phyloP scores from a whole-genome alignment of 2,329 filamentous ascomycete genomes.

The Claviceps paspali region DNA sequence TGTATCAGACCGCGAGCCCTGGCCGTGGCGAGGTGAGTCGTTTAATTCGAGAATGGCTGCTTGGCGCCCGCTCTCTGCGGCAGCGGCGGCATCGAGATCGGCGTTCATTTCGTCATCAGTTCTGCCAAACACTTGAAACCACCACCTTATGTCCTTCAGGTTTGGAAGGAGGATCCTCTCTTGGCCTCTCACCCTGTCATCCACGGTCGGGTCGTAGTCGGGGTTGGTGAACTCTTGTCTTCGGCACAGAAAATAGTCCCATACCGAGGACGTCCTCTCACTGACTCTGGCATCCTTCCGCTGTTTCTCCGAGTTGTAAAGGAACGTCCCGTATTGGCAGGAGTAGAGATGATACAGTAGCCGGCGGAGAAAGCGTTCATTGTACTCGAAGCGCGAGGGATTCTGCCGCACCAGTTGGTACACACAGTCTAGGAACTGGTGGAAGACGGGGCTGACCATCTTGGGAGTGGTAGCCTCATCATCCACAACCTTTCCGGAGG shows the following conservation, averaged over 20 bases:
- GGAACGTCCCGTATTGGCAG: constrained; percentile 91
- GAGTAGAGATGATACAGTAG: constrained; percentile 89
- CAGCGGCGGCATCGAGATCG: constrained; percentile 37
- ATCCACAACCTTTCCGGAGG: constrained; percentile 27
- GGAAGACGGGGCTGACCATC: constrained; percentile 90
- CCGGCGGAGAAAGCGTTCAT: constrained; percentile 79
- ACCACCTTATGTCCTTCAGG: constrained; percentile 74
- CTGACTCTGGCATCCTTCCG: constrained; percentile 53
- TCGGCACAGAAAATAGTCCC: constrained; percentile 85
- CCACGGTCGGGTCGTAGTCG: constrained; percentile 56
- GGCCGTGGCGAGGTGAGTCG: constrained; percentile 12
- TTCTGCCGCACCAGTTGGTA: constrained; percentile 81
- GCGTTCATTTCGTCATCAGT: constrained; percentile 89
- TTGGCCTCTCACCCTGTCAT: constrained; percentile 64
- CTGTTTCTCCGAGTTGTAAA: constrained; percentile 90
- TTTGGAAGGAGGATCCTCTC: constrained; percentile 75
- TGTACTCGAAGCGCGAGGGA: constrained; percentile 86
- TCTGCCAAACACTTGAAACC: constrained; percentile 75
- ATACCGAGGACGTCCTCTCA: constrained; percentile 71
- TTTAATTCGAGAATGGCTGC: constrained; percentile 21
- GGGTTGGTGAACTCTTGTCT: constrained; percentile 70
- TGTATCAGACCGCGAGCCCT: constrained; percentile 9
- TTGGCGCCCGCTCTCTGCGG: constrained; percentile 28
- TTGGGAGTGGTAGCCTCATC: constrained; percentile 63
- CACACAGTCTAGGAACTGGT: constrained; percentile 89